These are phyloP conservation scores for Carex littledalei DNA, from an alignment of 176 grass and related monocot species.

Conservation along the genomic window DNA sequence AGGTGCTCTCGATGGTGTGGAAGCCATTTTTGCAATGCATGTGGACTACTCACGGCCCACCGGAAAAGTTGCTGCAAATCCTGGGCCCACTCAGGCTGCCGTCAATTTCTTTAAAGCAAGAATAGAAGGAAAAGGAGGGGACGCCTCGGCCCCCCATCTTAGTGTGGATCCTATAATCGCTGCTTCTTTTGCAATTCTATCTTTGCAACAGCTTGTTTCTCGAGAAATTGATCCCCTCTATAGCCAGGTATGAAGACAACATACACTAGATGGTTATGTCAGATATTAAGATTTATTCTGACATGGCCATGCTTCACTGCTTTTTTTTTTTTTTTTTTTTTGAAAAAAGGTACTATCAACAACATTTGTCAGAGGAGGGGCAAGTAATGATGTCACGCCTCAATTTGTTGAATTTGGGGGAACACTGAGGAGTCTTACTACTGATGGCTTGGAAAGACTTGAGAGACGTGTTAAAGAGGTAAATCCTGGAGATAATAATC, in stretches of 20 bases:
- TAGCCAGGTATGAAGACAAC: slow-evolving; percentile 53
- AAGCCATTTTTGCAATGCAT: slow-evolving; percentile 89
- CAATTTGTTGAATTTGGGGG: slow-evolving; percentile 70
- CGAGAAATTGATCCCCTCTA: slow-evolving; percentile 87
- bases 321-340: slow-evolving; percentile 23
- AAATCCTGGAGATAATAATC: neutral
- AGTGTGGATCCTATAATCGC: slow-evolving; percentile 63
- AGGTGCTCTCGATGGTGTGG: slow-evolving; percentile 51
- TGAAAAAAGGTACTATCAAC: slow-evolving; percentile 56
- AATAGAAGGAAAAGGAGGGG: slow-evolving; percentile 81
- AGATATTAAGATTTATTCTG: slow-evolving; percentile 6
- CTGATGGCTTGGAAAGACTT: slow-evolving; percentile 54
- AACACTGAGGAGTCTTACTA: slow-evolving; percentile 86
- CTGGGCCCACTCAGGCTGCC: slow-evolving; percentile 72
- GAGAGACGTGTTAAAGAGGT: slow-evolving; percentile 75
- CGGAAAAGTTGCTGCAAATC: slow-evolving; percentile 38
- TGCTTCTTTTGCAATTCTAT: slow-evolving; percentile 53
- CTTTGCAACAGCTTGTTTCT: slow-evolving; percentile 68
- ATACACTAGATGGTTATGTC: neutral
- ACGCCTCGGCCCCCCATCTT: slow-evolving; percentile 73
- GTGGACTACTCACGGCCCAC: slow-evolving; percentile 44
- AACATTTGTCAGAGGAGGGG: slow-evolving; percentile 74
- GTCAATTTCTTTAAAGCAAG: slow-evolving; percentile 63
- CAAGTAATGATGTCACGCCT: slow-evolving; percentile 43
- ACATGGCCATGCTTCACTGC: neutral